phyloP scores from a whole-genome alignment of 2,329 filamentous ascomycete species.

The Arthrobotrys pseudoclavata region DNA sequence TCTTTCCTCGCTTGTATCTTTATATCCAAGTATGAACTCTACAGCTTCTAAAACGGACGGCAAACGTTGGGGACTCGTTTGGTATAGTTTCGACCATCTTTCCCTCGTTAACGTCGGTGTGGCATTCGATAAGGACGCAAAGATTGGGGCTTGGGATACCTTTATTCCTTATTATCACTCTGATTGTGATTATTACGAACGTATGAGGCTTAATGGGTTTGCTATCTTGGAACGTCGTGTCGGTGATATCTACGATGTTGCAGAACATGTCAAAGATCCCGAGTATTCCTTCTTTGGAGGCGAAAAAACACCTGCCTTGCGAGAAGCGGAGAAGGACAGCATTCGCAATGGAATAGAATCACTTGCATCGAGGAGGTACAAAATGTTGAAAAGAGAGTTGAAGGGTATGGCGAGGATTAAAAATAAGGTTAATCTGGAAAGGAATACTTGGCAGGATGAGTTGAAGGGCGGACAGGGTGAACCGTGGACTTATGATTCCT shows the following conservation, averaged over 20 bases:
- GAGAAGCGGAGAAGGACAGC: not conserved
- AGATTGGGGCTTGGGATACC: slow-evolving; percentile 72
- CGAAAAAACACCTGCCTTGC: not conserved
- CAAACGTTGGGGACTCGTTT: slow-evolving; percentile 70
- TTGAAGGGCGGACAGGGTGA: slow-evolving; percentile 71
- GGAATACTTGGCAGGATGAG: slow-evolving; percentile 71
- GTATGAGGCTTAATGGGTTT: slow-evolving; percentile 66
- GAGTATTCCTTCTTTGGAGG: slow-evolving; percentile 34
- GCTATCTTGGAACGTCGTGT: slow-evolving; percentile 66
- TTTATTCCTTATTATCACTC: slow-evolving; percentile 71
- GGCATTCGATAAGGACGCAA: slow-evolving; percentile 65
- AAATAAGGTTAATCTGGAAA: slow-evolving; percentile 61
- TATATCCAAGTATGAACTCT: slow-evolving; percentile 22
- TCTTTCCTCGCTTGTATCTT: slow-evolving; percentile 58
- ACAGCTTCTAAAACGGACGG: not conserved
- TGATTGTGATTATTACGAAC: slow-evolving; percentile 68
- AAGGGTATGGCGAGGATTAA: slow-evolving; percentile 64
- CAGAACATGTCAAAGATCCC: slow-evolving; percentile 59
- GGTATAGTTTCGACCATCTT: slow-evolving; percentile 73
- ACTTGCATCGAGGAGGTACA: slow-evolving; percentile 39
- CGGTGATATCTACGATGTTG: slow-evolving; percentile 65
- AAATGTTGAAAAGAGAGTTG: slow-evolving; percentile 61
- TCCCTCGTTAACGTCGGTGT: slow-evolving; percentile 72
- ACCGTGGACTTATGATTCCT: slow-evolving; percentile 70
- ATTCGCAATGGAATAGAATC: not conserved